These are phyloP conservation scores for Epithemia pelagica DNA, from an alignment of 108 stramenopile genomes.

Conservation along the genomic window DNA sequence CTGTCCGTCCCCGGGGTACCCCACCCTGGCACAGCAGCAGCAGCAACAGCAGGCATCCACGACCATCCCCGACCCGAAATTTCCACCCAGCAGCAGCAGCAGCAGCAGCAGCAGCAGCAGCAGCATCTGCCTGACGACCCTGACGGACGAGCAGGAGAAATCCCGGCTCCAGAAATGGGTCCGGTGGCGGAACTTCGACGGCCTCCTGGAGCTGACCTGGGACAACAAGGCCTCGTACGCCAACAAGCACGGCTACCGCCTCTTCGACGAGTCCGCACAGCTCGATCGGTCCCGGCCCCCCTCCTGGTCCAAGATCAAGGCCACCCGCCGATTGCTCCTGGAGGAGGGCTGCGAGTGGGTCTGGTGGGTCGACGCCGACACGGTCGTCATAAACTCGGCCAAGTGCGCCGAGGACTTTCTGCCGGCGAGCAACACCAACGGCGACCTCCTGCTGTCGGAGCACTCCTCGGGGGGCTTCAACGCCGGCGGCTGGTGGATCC, in stretches of 20 bases:
- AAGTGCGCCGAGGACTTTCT: conserved; percentile 21
- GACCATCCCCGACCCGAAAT: too few species aligned
- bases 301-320: conserved; percentile 19
- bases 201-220: conserved; percentile 18
- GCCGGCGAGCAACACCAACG: conserved; percentile 3
- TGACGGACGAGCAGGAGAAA: conserved; percentile 15
- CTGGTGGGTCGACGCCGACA: conserved; percentile 35
- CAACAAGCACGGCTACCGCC: conserved; percentile 13
- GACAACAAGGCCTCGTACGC: conserved; percentile 19
- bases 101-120: too few species aligned
- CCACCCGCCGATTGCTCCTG: conserved; percentile 13
- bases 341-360: conserved; percentile 26
- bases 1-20: not conserved
- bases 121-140: conserved; percentile 19
- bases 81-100: too few species aligned
- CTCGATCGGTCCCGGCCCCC: conserved; percentile 22
- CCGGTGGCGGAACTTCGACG: conserved; percentile 18
- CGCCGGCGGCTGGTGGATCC: conserved; percentile 17
- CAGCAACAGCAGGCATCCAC: too few species aligned
- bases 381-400: conserved; percentile 47
- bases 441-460: conserved; percentile 9
- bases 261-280: conserved; percentile 14
- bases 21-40: not conserved
- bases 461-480: conserved; percentile 13
- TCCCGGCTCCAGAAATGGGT: conserved; percentile 1